Conservation (phyloP, 2,329 filamentous ascomycete genomes). For the Ceratocystis harringtonii region DNA sequence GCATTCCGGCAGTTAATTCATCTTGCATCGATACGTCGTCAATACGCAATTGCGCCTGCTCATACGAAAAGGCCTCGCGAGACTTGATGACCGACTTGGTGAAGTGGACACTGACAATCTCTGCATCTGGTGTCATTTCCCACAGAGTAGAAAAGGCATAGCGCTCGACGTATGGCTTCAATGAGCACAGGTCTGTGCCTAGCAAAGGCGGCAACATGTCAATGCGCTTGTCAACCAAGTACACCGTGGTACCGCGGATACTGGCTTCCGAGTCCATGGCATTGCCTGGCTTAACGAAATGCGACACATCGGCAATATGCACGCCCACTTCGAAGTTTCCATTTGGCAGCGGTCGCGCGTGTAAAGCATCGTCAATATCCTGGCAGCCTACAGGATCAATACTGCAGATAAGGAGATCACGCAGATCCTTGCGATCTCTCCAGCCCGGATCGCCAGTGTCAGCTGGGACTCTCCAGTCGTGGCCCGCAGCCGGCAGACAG, state of each 20-base stretch:
- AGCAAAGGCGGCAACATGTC: constrained; percentile 97
- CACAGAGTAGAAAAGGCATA: constrained; percentile 75
- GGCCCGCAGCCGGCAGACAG: constrained; percentile 78
- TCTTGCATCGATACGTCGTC: constrained; percentile 80
- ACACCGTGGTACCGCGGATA: constrained; percentile 88
- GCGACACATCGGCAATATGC: constrained; percentile 97
- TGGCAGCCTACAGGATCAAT: constrained; percentile 94
- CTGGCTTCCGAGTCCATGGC: constrained; percentile 95
- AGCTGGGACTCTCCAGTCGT: constrained; percentile 83
- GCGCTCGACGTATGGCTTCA: constrained; percentile 95
- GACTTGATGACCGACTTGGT: constrained; percentile 97
- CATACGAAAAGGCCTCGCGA: constrained; percentile 92
- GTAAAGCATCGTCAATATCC: constrained; percentile 94
- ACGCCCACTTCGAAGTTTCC: constrained; percentile 94
- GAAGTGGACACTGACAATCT: constrained; percentile 73
- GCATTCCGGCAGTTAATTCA: constrained; percentile 79
- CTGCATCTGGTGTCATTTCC: constrained; percentile 75
- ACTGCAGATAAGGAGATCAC: constrained; percentile 81
- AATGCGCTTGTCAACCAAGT: constrained; percentile 96
- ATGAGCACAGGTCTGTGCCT: constrained; percentile 86
- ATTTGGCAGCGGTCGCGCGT: constrained; percentile 70
- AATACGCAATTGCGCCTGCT: constrained; percentile 85
- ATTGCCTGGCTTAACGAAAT: constrained; percentile 94
- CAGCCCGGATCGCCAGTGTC: constrained; percentile 70
- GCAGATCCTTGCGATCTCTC: constrained; percentile 69